Conservation (phyloP, 257 asterid genomes). For the Knoxia roxburghii region DNA sequence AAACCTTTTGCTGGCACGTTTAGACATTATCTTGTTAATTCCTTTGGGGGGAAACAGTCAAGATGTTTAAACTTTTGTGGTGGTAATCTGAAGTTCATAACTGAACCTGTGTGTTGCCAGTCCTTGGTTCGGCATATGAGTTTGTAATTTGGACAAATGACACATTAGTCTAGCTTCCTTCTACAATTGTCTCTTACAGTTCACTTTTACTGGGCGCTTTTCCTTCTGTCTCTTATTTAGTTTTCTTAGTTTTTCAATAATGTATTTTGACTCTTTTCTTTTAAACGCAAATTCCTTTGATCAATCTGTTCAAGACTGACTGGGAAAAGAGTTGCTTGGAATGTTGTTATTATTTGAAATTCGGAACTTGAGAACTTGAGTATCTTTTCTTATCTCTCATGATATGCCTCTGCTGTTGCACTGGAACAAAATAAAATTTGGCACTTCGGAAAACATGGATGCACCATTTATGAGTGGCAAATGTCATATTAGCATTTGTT, state of each 20-base stretch:
- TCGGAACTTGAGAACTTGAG: background rate
- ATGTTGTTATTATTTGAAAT: too few relatives aligned
- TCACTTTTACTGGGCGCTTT: background rate
- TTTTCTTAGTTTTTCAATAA: background rate
- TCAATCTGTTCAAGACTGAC: background rate
- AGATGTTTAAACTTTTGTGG: background rate
- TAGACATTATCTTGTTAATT: too few relatives aligned
- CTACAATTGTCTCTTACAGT: background rate
- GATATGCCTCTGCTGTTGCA: too few relatives aligned
- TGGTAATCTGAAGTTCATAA: background rate
- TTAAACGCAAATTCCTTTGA: background rate
- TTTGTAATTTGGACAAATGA: background rate
- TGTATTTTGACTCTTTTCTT: background rate
- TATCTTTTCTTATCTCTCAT: too few relatives aligned
- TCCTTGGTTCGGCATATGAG: background rate
- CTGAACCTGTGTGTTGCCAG: background rate
- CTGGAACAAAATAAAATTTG: too few relatives aligned
- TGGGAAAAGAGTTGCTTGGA: background rate
- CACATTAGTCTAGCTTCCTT: background rate
- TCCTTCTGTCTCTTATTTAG: background rate
- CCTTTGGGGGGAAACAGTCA: background rate
- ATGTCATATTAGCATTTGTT: too few relatives aligned
- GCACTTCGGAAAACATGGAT: too few relatives aligned
- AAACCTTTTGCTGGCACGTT: background rate
- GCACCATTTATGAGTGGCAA: too few relatives aligned